Conservation (phyloP, 306 rosid genomes). For the Sicyos baderoa region DNA sequence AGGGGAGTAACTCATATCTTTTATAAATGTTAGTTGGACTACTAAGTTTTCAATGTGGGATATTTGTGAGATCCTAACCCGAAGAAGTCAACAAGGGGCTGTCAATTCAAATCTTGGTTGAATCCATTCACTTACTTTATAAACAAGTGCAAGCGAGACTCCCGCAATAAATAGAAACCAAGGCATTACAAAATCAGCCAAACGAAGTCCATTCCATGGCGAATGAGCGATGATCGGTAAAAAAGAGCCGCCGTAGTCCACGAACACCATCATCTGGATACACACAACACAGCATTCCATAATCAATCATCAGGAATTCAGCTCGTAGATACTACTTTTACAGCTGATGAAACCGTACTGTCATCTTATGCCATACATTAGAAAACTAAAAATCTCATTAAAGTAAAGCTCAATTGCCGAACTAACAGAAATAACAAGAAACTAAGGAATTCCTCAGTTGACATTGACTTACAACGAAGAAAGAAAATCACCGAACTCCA, state of each 20-base stretch:
- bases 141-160: constrained; percentile 60
- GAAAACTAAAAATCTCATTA: background rate
- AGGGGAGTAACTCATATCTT: too few relatives aligned
- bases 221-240: constrained; percentile 66
- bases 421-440: background rate
- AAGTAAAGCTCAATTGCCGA: background rate
- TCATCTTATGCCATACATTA: background rate
- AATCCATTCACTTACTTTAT: constrained; percentile 39
- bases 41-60: too few relatives aligned
- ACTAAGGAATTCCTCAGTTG: background rate
- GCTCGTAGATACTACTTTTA: background rate
- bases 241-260: constrained; percentile 64
- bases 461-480: background rate
- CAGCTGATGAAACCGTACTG: background rate
- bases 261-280: constrained; percentile 74
- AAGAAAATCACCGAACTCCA: background rate
- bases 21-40: too few relatives aligned
- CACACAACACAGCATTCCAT: background rate
- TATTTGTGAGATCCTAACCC: too few relatives aligned
- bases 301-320: background rate
- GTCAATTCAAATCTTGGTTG: background rate
- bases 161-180: constrained; percentile 80
- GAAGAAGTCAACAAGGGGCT: background rate
- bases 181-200: constrained; percentile 89
- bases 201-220: constrained; percentile 72